A percentile compares a stretch with the other conserved stretches of the same genome.
Conservation (phyloP, 306 rosid species). For the Senna siamea region DNA sequence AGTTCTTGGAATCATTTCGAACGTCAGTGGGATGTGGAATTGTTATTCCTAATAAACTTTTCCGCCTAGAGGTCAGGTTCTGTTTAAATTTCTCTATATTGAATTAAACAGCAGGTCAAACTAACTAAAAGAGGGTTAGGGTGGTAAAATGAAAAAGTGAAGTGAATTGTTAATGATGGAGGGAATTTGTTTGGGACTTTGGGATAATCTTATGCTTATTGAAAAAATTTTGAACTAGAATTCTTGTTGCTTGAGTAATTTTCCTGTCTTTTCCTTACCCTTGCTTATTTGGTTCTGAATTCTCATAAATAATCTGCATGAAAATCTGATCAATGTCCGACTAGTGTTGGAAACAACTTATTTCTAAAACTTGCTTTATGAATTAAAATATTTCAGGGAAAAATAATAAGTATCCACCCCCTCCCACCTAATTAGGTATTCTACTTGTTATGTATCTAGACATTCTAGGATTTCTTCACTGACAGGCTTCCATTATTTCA, state of each 20-base stretch:
- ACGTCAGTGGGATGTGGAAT: constrained; percentile 86
- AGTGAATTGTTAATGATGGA: constrained; percentile 8
- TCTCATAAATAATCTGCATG: constrained; percentile 8
- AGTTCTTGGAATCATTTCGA: constrained; percentile 78
- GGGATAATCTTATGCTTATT: constrained; percentile 23
- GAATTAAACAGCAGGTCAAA: constrained; percentile 17
- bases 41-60: constrained; percentile 81
- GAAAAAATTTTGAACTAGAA: not conserved
- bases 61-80: constrained; percentile 87
- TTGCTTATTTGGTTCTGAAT: not conserved
- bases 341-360: constrained; percentile 15
- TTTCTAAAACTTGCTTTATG: not conserved
- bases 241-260: constrained; percentile 1
- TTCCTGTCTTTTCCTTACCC: constrained; percentile 3
- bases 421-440: too few relatives aligned
- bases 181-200: not conserved
- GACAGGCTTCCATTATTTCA: constrained; percentile 48
- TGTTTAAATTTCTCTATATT: constrained; percentile 28
- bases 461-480: constrained; percentile 23
- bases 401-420: too few relatives aligned
- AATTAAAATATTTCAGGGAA: not conserved
- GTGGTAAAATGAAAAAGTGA: not conserved
- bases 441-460: constrained; percentile 25
- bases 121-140: constrained; percentile 6
- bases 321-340: constrained; percentile 25